A percentile compares a stretch with the other conserved stretches of the same genome.
Evolutionary conservation across 2,329 filamentous ascomycete genomes (phyloP).

Genomic region (Cladophialophora carrionii): DNA sequence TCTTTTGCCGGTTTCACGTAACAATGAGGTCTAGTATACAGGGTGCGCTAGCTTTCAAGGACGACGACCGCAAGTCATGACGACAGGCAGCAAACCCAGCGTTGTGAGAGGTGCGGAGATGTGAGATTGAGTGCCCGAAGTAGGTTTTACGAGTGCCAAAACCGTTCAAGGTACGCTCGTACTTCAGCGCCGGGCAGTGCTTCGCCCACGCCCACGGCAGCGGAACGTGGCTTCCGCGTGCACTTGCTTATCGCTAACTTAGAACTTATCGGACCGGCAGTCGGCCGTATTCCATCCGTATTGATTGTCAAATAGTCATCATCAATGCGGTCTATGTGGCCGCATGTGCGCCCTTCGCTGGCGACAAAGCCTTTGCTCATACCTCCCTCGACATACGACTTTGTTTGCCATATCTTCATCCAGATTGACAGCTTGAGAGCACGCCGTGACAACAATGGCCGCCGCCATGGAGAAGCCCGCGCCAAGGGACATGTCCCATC

Average conservation of each 20-base stretch:
- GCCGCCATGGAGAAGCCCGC: constrained; percentile 44
- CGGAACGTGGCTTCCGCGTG: constrained; percentile 6
- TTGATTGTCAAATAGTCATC: constrained; percentile 21
- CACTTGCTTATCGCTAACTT: constrained; percentile 16
- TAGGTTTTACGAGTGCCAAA: background rate
- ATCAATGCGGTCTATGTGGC: background rate
- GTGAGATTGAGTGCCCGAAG: background rate
- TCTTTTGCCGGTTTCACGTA: constrained; percentile 1
- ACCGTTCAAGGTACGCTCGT: too few relatives aligned
- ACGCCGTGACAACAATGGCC: constrained; percentile 21
- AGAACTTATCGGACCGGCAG: constrained; percentile 19
- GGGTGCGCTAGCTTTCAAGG: background rate
- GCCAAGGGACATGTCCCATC: constrained; percentile 77
- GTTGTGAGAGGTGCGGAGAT: constrained; percentile 2
- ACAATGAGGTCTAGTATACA: background rate
- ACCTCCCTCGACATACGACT: background rate
- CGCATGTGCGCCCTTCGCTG: constrained; percentile 2
- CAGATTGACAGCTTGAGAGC: background rate
- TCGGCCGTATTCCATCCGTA: constrained; percentile 7
- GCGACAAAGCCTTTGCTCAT: background rate
- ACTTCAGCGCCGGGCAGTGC: background rate
- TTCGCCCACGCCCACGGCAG: constrained; percentile 11
- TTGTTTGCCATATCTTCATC: background rate
- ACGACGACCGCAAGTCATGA: background rate
- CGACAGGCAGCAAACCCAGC: background rate